Base-by-base conservation (phyloP, 441 rosid genomes). In the Heliophila coronopifolia region DNA sequence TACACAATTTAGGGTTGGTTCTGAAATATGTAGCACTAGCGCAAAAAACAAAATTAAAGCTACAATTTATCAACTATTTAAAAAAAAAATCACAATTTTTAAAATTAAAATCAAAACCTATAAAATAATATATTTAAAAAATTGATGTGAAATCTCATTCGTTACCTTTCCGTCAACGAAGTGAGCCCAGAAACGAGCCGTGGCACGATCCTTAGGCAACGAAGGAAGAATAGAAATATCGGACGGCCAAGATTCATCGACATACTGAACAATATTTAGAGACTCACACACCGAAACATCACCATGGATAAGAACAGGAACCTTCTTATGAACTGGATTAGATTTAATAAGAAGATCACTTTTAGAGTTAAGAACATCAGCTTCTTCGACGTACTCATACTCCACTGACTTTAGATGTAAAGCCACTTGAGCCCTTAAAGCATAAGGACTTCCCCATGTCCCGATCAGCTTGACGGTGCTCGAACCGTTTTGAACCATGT, bases 241-340 rank as follows among this genome's bases (percentile, higher is more conserved):
- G 4, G 77, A 63, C 28, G 86, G 66, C 89, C 94, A 87, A 2
- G 54, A 40, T 58, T 80, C 92, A 5, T 87, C 84, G 0, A 87
- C 42, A 45, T 84, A 84, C 54, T 84, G 71, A 8, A 87, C 82
- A 34, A 84, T 87, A 41, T 81, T 31, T n/a, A 77, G 78, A 18
- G 96, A 81, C 52, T 87, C 94, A 8, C 83, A 78, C 39, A 87
- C 42, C 0, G 86, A 79, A 6, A 69, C 69, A 12, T 62, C 83
- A 3, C 70, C 59, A 15, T 87, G 81, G 50, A 87, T 65, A 0
- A 87, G 80, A 34, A 84, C 94, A 1, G 89, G 96, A 10, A 87
- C 66, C 72, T 87, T 87, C 77, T 87, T 84, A 69, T 87, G 73
- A 17, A 87, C 68, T 5, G 96, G 94, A 53, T 87, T 84, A 2